phyloP scores from a whole-genome alignment of 768 basidiomycete species.

The Hirschioporus abietinus region DNA sequence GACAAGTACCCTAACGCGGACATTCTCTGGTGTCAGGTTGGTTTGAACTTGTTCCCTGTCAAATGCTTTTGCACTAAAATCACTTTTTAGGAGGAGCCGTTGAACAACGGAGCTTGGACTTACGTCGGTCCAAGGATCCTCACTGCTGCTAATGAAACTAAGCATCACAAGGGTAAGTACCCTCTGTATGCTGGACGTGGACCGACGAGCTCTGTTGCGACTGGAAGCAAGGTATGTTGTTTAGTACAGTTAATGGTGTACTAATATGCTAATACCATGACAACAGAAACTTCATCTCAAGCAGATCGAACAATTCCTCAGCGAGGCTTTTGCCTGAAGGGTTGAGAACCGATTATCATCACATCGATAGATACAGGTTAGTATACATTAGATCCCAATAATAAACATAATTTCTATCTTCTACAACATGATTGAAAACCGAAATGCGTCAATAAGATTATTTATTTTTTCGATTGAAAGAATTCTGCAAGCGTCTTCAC shows the following conservation, averaged over 20 bases:
- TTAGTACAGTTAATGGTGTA: constrained; percentile 3
- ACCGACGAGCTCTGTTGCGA: constrained; percentile 89
- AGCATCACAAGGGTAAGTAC: constrained; percentile 88
- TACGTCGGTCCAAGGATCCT: constrained; percentile 91
- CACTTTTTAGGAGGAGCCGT: constrained; percentile 72
- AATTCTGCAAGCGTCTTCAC: constrained; percentile 1
- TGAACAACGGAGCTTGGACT: constrained; percentile 97
- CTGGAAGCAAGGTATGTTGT: constrained; percentile 74
- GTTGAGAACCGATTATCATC: neutral
- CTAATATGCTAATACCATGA: constrained; percentile 11
- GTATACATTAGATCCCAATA: neutral
- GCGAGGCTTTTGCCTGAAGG: constrained; percentile 44
- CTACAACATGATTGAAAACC: too few species aligned
- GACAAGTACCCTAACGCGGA: constrained; percentile 97
- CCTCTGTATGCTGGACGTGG: constrained; percentile 89
- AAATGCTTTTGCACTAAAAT: constrained; percentile 8
- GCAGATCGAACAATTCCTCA: constrained; percentile 76
- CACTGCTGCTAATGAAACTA: constrained; percentile 87
- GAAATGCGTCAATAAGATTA: neutral
- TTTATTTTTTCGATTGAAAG: neutral
- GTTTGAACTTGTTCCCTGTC: constrained; percentile 10
- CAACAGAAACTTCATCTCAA: constrained; percentile 77
- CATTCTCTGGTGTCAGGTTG: constrained; percentile 85
- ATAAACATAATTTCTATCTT: neutral
- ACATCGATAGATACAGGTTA: neutral